phyloP scores from a whole-genome alignment of 768 basidiomycete species.

The Calocybe gangraenosa region DNA sequence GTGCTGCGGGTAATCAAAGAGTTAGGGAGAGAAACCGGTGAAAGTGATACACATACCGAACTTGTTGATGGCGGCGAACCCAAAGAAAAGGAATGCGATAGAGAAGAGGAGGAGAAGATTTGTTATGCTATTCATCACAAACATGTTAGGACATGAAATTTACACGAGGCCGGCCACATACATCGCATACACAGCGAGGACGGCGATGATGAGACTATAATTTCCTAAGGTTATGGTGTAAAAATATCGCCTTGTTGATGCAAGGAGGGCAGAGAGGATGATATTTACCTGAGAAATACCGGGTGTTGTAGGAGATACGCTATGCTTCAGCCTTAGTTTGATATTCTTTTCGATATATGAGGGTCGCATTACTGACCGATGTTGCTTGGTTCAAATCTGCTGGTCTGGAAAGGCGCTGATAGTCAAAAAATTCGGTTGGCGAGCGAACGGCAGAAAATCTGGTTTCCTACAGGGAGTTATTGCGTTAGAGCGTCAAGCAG shows the following conservation, averaged over 20 bases:
- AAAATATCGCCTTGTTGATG: not conserved
- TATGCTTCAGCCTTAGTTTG: constrained; percentile 22
- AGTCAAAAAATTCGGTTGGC: constrained; percentile 78
- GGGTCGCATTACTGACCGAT: constrained; percentile 43
- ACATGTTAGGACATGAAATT: not conserved
- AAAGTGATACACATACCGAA: constrained; percentile 57
- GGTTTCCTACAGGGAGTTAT: constrained; percentile 53
- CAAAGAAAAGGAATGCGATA: constrained; percentile 84
- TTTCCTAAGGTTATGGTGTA: constrained; percentile 54
- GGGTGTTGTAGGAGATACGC: constrained; percentile 94
- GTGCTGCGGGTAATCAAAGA: constrained; percentile 40
- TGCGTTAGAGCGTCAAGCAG: not conserved
- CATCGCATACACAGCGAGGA: constrained; percentile 85
- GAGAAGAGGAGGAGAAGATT: constrained; percentile 82
- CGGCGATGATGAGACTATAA: constrained; percentile 74
- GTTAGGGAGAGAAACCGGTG: not conserved
- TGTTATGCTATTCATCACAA: constrained; percentile 51
- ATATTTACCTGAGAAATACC: constrained; percentile 71
- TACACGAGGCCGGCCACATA: constrained; percentile 28
- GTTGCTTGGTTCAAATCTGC: constrained; percentile 78
- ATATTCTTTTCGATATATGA: not conserved
- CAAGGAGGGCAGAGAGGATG: not conserved
- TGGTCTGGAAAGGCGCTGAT: constrained; percentile 78
- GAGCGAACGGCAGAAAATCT: constrained; percentile 72
- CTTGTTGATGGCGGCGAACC: constrained; percentile 84